Evolutionary conservation across 1,284 basidiomycete species (phyloP), one percentile per base, ranked within the genome.

Genomic region (Cutaneotrichosporon dermatis): DNA sequence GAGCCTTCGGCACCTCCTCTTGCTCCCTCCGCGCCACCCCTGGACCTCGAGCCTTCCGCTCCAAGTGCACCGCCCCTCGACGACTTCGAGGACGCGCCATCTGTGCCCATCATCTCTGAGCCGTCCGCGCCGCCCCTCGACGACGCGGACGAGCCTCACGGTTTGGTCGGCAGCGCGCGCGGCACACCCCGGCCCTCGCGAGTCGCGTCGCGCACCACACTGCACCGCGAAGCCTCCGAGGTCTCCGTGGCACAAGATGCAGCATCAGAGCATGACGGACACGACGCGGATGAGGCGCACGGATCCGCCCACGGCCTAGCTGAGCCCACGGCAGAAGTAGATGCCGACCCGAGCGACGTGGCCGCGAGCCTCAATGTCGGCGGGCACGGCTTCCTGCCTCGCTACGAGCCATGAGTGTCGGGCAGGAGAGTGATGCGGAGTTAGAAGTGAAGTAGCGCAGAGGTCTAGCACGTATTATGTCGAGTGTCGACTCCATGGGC

Each of bases 41-140:
- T 58, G 1, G 55, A 56, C 12, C 13, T 40, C 6, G 50, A 39
- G 45, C 13, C 46, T 8, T 42, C 39, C 7, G 43, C 51, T 13
- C 63, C 63, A n/a, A n/a, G n/a, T 6, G 60, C 61, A 1, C 72
- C 71, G 34, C 67, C 71, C 1, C 34, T 67, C 10, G 42, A 60
- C 11, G 60, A 62, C 16, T 65, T 67, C 36, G 59, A 63, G 4
- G 65, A 54, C 34, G 55, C 50, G 37, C 67, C 66, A 6, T 69
- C 63, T 34, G 69, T 63, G 3, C 71, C 66, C 16, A 40, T 57
- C 3, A 39, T 60, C 25, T 25, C 25, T 7, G 62, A 56, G 13
- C 49, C 49, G 4, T 36, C 34, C n/a, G 49, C 49, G 9, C 34
- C 49, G 9, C n/a, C 36, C 33, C 25, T 15, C 11, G 34, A 43